Evolutionary conservation across 2,329 filamentous ascomycete species (phyloP), one percentile per base, ranked within the genome.

Genomic region (Capronia coronata): DNA sequence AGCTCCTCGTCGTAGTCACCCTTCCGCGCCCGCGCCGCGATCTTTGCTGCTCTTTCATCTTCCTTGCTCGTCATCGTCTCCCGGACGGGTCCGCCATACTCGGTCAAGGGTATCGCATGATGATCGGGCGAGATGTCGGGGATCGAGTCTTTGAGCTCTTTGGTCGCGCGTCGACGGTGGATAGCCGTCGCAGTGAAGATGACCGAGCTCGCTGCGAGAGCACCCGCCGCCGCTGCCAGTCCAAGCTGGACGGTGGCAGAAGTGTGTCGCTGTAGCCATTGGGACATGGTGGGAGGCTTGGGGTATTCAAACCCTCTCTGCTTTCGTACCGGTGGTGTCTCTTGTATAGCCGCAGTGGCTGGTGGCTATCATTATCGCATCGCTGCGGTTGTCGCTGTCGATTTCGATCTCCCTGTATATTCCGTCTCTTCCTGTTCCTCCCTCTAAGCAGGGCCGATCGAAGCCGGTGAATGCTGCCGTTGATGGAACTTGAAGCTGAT

Each of bases 1-100:
- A 98, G 77, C 61, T 93, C 90, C 58, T 83, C 78, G 64, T 83
- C 79, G 54, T 83, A 84, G 59, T 83, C 79, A 18, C 80, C 80
- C 57, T 75, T 71, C 54, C 79, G 74, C 32, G 80, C 80, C 60
- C 78, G 71, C 47, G 74, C 71, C 34, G 80, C 80, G 38, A 83
- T 71, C 50, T 74, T 75, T 49, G 76, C 74, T 57, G 76, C 75
- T 54, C 75, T 71, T 61, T 78, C 73, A 60, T 83, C 80, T 63
- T 83, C 79, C 23, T 58, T 56, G 38, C 43, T 37, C 59, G 64
- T 37, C 60, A 60, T 29, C 54, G 52, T 51, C 66, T 18, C 63
- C n/a, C 52, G 46, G n/a, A 39, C 41, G 11, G 59, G 55, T 1
- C 45, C 64, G 2, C 75, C 75, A 58, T 71, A 77, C 56, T 75